Base-by-base conservation (phyloP, 2,329 filamentous ascomycete genomes). In the Colletotrichum eleusines region DNA sequence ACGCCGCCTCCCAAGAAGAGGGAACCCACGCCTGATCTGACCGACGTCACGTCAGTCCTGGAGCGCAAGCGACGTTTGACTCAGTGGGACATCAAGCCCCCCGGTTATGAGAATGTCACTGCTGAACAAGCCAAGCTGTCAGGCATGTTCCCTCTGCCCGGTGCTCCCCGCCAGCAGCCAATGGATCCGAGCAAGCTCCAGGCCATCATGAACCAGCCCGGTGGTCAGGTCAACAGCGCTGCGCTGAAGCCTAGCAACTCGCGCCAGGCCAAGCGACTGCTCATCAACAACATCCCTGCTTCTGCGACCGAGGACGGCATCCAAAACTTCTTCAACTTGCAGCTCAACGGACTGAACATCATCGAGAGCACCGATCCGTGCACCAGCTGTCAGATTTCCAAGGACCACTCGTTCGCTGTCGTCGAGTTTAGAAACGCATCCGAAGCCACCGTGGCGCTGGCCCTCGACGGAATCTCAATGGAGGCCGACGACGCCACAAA, bases 61-160 rank as follows among this genome's bases (percentile, higher is more conserved):
- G 91, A 95, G 78, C 91, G 95, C 76, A 96, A 95, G 86, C 92
- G 97, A 76, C 92, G 96, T 71, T 85, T 99, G 86, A 98, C 95
- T 44, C 97, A 99, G 82, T 99, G 96, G 96, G 97, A 99, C 80
- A 98, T 99, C 81, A 99, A 99, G 84, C 96, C 96, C 7, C 94
- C 94, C 20, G 95, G 96, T 54, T 99, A 99, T 78, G 97, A 99
- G 79, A 97, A 96, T 81, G 95, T 99, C 74, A 98, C 96, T 2
- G 94, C 96, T 28, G 97, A 99, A 82, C 97, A 99, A 81, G 97
- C 96, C 61, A 99, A 99, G 85, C 88, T 99, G 54, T 99, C 97
- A 75, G 92, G 95, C 84, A 98, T 99, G 96, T 99, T 99, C 85
- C 95, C 97, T 72, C 89, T 99, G 55, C 96, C 96, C 4, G 96